phyloP scores from a whole-genome alignment of 202 grass and related monocot genomes.

The Musa balbisiana region DNA sequence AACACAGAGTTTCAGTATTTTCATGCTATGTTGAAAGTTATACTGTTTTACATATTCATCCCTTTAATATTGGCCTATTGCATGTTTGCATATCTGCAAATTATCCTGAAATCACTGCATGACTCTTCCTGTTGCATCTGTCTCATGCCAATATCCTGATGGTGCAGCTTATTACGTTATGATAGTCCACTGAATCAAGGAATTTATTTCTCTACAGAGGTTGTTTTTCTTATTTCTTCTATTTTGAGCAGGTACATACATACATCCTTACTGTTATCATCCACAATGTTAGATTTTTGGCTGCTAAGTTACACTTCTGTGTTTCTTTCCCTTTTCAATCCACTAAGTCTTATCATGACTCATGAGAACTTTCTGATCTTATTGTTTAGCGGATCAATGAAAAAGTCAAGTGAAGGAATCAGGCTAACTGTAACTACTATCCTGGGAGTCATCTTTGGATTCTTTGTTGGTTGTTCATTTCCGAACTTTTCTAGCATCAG shows the following conservation, averaged over 20 bases:
- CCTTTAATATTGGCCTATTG: no score
- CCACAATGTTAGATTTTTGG: no score
- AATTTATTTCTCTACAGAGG: no score
- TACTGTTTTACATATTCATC: no score
- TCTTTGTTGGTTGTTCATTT: slow-evolving; percentile 15
- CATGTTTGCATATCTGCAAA: no score
- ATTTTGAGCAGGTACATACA: background rate
- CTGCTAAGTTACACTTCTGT: background rate
- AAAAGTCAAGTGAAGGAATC: slow-evolving; percentile 4
- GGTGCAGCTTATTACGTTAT: no score
- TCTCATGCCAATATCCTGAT: no score
- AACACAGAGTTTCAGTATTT: no score
- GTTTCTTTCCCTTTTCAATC: background rate
- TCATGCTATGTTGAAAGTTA: no score
- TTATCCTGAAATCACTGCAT: no score
- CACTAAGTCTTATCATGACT: background rate
- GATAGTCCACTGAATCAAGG: no score
- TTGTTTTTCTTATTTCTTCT: background rate
- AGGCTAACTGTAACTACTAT: slow-evolving; percentile 6
- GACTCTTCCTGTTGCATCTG: no score
- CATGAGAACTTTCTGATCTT: background rate
- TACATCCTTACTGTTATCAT: background rate
- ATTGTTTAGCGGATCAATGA: slow-evolving; percentile 6
- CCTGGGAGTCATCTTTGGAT: slow-evolving; percentile 3
- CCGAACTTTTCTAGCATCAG: background rate